Evolutionary conservation across 768 basidiomycete species (phyloP), one percentile per base, ranked within the genome.

Genomic region (Leccinum disarticulatum): DNA sequence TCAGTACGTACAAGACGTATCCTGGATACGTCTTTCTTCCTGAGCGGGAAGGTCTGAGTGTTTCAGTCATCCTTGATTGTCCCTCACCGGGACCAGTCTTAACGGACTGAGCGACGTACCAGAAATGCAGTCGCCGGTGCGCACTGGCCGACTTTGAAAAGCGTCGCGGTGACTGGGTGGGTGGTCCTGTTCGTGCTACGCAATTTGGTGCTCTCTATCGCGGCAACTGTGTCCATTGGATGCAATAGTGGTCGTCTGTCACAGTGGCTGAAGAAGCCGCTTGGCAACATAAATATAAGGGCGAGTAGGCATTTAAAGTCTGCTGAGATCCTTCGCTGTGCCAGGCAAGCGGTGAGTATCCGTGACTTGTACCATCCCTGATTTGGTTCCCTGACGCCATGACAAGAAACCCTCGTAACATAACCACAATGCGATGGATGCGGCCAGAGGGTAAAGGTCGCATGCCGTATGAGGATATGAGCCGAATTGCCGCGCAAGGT

Each of bases 41-140:
- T 68, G 74, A 73, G 72, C 64, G 66, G 73, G 70, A 74, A 68
- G 69, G 73, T 73, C 69, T 74, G 73, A 74, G 65, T 54, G 43
- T 68, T 54, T 25, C 58, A 50, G 70, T 67, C 71, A 65, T 57
- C 68, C 65, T 60, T 35, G 68, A 73, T 64, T 52, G 72, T 69
- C 70, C 58, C 72, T 67, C 61, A 57, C 63, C 1, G 66, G 62
- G 71, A 64, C 66, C 60, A 56, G 69, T 64, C 66, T 9, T 70
- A 25, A 68, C 8, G 59, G 65, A 57, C 67, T 60, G 64, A 60
- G 65, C 64, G 67, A 62, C 65, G 61, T 67, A 76, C 66, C 65
- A 70, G 73, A 68, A 68, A 74, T 7, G 2, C 69, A 59, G 68
- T 61, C 61, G 55, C 61, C 35, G 2, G 15, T 56, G 55, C 47